phyloP scores from a whole-genome alignment of 1,284 basidiomycete genomes.

The Lignosus rhinocerotis region DNA sequence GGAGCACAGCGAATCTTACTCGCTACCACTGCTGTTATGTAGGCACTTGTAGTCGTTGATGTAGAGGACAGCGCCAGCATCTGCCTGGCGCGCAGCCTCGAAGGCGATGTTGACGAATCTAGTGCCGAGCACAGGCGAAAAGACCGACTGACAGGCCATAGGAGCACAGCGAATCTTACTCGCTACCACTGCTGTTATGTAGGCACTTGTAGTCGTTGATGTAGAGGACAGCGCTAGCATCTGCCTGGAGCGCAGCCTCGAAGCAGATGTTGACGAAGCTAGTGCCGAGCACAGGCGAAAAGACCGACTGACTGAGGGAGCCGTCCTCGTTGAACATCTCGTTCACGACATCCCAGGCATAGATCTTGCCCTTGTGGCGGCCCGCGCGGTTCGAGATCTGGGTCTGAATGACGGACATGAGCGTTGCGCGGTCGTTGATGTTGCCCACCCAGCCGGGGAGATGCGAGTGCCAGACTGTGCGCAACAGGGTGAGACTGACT shows the following conservation, averaged over 20 bases:
- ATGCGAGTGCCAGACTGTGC: slow-evolving; percentile 48
- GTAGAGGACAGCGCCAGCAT: slow-evolving; percentile 40
- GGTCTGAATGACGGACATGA: slow-evolving; percentile 35
- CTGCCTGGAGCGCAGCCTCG: slow-evolving; percentile 36
- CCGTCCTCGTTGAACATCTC: slow-evolving; percentile 41
- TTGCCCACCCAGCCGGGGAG: slow-evolving; percentile 45
- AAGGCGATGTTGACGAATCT: slow-evolving; percentile 39
- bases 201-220: slow-evolving; percentile 40
- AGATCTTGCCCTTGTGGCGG: slow-evolving; percentile 40
- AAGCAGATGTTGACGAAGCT: slow-evolving; percentile 39
- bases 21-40: no score
- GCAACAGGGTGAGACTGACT: neutral
- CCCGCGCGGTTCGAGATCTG: slow-evolving; percentile 39
- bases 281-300: slow-evolving; percentile 37
- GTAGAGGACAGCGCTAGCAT: slow-evolving; percentile 40
- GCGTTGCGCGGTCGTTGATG: slow-evolving; percentile 30
- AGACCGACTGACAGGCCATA: no score
- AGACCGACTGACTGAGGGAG: slow-evolving; percentile 35
- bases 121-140: slow-evolving; percentile 33
- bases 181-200: no score
- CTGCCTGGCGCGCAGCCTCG: slow-evolving; percentile 36
- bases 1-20: neutral
- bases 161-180: no score
- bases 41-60: slow-evolving; percentile 40
- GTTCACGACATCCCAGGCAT: slow-evolving; percentile 37